These are phyloP conservation scores for Candida krabiensis DNA, from an alignment of 805 yeast species.

Conservation along the genomic window DNA sequence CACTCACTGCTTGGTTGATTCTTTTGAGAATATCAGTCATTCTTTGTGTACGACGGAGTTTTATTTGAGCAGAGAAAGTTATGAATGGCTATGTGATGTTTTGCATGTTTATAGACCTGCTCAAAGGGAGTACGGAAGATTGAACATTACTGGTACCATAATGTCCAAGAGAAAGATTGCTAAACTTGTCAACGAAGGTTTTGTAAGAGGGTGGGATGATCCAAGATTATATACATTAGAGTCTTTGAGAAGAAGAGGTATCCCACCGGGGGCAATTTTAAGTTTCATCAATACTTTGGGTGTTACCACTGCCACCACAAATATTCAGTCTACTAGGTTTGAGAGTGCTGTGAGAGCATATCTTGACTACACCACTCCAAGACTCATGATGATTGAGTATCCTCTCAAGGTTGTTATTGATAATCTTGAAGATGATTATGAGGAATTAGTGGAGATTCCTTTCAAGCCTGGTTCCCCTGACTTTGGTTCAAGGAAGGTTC, in stretches of 20 bases:
- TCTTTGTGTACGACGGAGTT: conserved; percentile 97
- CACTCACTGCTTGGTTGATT: conserved; percentile 98
- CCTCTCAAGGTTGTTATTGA: conserved; percentile 84
- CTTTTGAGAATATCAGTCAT: conserved; percentile 93
- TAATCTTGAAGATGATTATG: conserved; percentile 73
- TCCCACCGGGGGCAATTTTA: conserved; percentile 97
- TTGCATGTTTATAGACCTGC: conserved; percentile 96
- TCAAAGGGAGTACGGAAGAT: conserved; percentile 97
- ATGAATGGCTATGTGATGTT: conserved; percentile 98
- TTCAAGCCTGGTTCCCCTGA: conserved; percentile 82
- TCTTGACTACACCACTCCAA: conserved; percentile 88
- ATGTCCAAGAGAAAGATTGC: conserved; percentile 96
- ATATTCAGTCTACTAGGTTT: conserved; percentile 86
- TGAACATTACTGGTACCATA: conserved; percentile 91
- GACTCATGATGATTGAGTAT: conserved; percentile 88
- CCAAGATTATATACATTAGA: conserved; percentile 95
- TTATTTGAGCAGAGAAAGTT: conserved; percentile 86
- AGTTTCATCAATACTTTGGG: conserved; percentile 93
- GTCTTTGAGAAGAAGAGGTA: conserved; percentile 94
- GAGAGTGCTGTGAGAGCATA: conserved; percentile 86
- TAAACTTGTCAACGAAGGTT: conserved; percentile 74
- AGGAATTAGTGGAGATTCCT: conserved; percentile 73
- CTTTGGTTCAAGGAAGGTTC: conserved; percentile 73
- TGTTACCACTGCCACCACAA: conserved; percentile 90
- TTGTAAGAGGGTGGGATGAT: conserved; percentile 97